Evolutionary conservation across 208 protist genomes (phyloP).

Genomic region (Leishmania braziliensis): DNA sequence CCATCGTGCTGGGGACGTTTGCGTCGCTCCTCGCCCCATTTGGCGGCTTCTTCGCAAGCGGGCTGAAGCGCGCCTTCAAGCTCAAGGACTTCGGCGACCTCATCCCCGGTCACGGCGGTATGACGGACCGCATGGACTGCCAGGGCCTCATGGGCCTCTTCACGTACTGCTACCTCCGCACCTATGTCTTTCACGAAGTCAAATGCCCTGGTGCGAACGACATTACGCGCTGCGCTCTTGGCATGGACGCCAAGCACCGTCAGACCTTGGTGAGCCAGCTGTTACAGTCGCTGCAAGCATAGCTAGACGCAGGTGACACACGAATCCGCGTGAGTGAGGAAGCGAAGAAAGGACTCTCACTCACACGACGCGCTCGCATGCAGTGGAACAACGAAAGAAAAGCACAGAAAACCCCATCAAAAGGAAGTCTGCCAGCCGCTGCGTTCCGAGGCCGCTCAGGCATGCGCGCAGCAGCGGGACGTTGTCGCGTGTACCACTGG

Average conservation of each 20-base stretch:
- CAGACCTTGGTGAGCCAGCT: constrained; percentile 49
- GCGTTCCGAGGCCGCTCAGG: neutral
- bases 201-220: constrained; percentile 51
- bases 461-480: neutral
- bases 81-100: constrained; percentile 98
- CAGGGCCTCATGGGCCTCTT: constrained; percentile 97
- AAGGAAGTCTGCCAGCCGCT: neutral
- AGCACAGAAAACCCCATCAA: neutral
- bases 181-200: constrained; percentile 64
- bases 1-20: constrained; percentile 95
- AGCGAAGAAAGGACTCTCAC: neutral
- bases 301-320: neutral
- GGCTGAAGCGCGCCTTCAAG: constrained; percentile 97
- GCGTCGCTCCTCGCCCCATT: constrained; percentile 97
- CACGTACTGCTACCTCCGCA: constrained; percentile 86
- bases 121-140: constrained; percentile 98
- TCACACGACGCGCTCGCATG: neutral
- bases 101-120: constrained; percentile 98
- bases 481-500: neutral
- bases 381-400: neutral
- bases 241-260: constrained; percentile 37
- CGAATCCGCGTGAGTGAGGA: neutral
- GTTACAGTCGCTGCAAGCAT: constrained; percentile 36
- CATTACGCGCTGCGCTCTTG: constrained; percentile 58
- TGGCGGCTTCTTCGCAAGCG: constrained; percentile 98